Base-by-base conservation (phyloP, 768 basidiomycete species). In the Termitomyces sp. region DNA sequence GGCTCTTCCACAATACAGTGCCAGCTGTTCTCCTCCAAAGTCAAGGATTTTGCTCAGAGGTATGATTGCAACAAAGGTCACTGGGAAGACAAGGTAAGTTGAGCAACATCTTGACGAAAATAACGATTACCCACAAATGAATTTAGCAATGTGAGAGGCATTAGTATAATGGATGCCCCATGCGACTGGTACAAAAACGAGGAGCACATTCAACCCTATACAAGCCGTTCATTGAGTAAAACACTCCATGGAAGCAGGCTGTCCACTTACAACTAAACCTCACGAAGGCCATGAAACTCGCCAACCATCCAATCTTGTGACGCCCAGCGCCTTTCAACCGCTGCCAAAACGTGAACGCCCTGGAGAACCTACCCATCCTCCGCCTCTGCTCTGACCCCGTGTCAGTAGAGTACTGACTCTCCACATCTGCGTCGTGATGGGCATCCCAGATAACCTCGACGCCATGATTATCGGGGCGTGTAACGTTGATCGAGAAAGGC, bases 11-110 rank as follows among this genome's bases (percentile, higher is more conserved):
- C 75, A 75, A 61, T 81, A 84, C 50, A 80, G 58, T 0, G 78
- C 73, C 58, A 81, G 70, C 54, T 82, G 78, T 66, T 82, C 79
- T 10, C 77, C 79, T 41, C 75, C 77, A 62, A 71, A 82, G 55
- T 83, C 80, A 51, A 82, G 76, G 9, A 82, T 66, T 22, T 74
- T 75, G 56, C 77, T 78, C 24, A 83, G 72, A 2, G 82, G 77
- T 18, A 84, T 74, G 44, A 83, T 77, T 9, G 80, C 67, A 47
- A 81, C 55, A 64, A 81, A 78, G 55, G 71, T 78, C 10, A 81
- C 78, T 81, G 49, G 15, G n/a, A 46, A n/a, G 49, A 41, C 51
- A 51, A 28, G 60, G 41, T 5, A 53, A 31, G 22, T 7, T 39
- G 26, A 33, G 15, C 20, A n/a, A 8, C 5, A 3, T 13, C n/a